These are phyloP conservation scores for Aschersonia sp. DNA, from an alignment of 2,329 filamentous ascomycete genomes.

Conservation along the genomic window DNA sequence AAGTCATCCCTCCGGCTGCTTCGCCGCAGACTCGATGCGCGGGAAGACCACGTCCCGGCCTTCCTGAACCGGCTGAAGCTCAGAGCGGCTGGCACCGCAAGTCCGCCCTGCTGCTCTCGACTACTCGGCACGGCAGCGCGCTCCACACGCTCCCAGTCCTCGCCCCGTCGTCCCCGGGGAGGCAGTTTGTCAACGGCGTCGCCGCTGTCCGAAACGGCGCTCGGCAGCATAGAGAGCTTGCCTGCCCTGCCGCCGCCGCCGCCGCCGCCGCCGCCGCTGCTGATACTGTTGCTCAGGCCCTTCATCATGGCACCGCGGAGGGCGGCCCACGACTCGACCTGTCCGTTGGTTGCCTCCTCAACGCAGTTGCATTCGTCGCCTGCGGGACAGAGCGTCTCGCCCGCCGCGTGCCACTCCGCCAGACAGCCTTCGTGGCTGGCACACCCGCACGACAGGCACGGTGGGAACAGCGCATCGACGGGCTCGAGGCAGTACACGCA, in stretches of 20 bases:
- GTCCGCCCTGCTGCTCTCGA: constrained; percentile 8
- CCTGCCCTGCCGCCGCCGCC: constrained; percentile 1
- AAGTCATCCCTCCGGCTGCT: constrained; percentile 11
- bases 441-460: constrained; percentile 50
- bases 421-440: constrained; percentile 44
- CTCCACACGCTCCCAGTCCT: constrained; percentile 15
- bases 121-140: constrained; percentile 7
- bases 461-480: constrained; percentile 42
- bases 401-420: constrained; percentile 41
- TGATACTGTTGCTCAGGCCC: constrained; percentile 5
- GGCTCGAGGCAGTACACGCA: constrained; percentile 51
- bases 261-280: no score
- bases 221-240: constrained; percentile 12
- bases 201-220: constrained; percentile 9
- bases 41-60: constrained; percentile 27
- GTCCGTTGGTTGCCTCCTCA: constrained; percentile 38
- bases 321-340: constrained; percentile 47
- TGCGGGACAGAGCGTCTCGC: constrained; percentile 43
- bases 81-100: constrained; percentile 21
- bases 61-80: constrained; percentile 36
- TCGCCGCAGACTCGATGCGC: constrained; percentile 25
- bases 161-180: background rate
- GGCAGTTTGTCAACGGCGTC: constrained; percentile 12
- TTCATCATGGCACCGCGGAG: constrained; percentile 22
- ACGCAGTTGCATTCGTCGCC: constrained; percentile 52